phyloP scores from a whole-genome alignment of 805 yeast species.

The Torulaspora gathmanii region DNA sequence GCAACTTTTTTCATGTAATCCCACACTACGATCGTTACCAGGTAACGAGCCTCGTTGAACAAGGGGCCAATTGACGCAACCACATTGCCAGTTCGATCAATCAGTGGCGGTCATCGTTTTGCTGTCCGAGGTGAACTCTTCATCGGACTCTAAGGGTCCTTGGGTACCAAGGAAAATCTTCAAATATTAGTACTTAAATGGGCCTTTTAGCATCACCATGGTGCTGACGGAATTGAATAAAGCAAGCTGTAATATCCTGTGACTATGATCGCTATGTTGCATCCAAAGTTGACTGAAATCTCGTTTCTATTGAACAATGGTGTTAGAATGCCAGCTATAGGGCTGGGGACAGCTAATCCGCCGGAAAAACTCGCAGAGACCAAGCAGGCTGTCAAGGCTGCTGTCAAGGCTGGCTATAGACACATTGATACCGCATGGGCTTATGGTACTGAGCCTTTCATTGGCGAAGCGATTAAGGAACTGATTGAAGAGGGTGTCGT shows the following conservation, averaged over 20 bases:
- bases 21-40: neutral
- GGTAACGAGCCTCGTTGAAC: neutral
- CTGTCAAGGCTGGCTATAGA: conserved; percentile 60
- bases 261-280: conserved; percentile 19
- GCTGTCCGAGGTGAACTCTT: no score
- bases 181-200: neutral
- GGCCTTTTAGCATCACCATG: no score
- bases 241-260: no score
- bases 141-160: neutral
- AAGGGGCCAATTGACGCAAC: neutral
- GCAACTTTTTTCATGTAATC: neutral
- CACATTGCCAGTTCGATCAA: no score
- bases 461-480: conserved; percentile 56
- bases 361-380: conserved; percentile 44
- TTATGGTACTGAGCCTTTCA: conserved; percentile 63
- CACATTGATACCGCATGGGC: conserved; percentile 73
- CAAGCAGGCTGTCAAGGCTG: conserved; percentile 51
- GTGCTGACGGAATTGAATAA: no score
- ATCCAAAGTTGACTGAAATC: conserved; percentile 37
- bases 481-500: conserved; percentile 44
- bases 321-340: conserved; percentile 56
- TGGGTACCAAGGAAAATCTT: neutral
- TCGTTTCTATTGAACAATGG: conserved; percentile 53
- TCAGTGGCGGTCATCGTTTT: no score
- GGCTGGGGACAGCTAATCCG: conserved; percentile 63